These are phyloP conservation scores for Lactarius trivialis DNA, from an alignment of 768 basidiomycete genomes.

Conservation along the genomic window DNA sequence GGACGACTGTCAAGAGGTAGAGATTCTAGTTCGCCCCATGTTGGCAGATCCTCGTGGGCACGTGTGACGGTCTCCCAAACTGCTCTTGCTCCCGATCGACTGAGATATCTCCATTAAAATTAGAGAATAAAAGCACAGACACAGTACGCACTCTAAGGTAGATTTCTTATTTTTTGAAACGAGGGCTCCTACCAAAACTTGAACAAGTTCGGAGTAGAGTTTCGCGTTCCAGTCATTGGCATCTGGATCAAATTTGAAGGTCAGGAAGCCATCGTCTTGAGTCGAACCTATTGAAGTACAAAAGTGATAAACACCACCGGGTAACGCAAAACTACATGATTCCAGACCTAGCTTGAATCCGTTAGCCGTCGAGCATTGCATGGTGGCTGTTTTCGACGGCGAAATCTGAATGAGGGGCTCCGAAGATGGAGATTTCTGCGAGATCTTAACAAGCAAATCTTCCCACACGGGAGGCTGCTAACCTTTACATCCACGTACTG, in stretches of 20 bases:
- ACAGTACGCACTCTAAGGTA: constrained; percentile 3
- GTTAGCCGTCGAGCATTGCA: background rate
- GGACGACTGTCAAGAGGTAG: background rate
- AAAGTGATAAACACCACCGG: background rate
- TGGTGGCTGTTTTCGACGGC: background rate
- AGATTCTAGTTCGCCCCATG: background rate
- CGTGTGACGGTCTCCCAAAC: constrained; percentile 12
- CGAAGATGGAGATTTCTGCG: background rate
- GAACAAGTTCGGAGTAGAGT: background rate
- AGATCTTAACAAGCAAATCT: background rate
- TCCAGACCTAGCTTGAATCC: constrained; percentile 9
- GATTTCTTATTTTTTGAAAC: background rate
- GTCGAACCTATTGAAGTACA: background rate
- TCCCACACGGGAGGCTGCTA: background rate
- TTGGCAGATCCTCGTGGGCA: background rate
- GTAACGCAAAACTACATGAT: background rate
- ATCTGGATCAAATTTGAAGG: constrained; percentile 13
- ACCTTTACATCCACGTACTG: constrained; percentile 10
- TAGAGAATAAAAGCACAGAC: background rate
- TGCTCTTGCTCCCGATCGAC: constrained; percentile 10
- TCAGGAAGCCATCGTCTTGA: constrained; percentile 1
- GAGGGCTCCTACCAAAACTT: background rate
- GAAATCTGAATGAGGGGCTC: constrained; percentile 8
- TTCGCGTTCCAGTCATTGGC: constrained; percentile 1
- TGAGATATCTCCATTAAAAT: background rate